Evolutionary conservation across 306 rosid species (phyloP).

Genomic region (Pyrus bretschneideri): DNA sequence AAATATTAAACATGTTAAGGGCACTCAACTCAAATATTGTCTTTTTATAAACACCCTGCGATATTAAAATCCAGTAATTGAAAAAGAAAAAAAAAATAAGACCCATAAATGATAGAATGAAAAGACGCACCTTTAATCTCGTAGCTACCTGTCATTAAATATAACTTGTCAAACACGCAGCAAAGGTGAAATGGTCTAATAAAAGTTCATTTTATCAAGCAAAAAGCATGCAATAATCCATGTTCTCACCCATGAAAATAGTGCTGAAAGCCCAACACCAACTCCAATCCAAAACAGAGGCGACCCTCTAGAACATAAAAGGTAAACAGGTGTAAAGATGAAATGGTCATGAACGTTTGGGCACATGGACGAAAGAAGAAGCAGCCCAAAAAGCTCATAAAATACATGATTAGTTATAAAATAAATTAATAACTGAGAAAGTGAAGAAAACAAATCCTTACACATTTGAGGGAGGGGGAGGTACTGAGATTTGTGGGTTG

Average conservation of each 20-base stretch:
- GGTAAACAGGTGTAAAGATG: constrained; percentile 9
- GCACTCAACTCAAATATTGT: background rate
- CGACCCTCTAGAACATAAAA: constrained; percentile 55
- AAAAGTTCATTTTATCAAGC: background rate
- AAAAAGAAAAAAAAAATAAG: background rate
- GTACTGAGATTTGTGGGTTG: constrained; percentile 53
- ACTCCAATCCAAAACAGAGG: constrained; percentile 95
- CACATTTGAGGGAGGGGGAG: constrained; percentile 70
- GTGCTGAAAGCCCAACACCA: constrained; percentile 91
- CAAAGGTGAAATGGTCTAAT: constrained; percentile 4
- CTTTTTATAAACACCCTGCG: background rate
- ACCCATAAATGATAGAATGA: constrained; percentile 26
- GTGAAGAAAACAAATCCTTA: constrained; percentile 24
- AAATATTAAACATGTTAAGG: background rate
- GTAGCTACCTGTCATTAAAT: constrained; percentile 60
- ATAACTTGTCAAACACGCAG: constrained; percentile 31
- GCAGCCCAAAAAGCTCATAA: background rate
- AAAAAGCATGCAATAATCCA: background rate
- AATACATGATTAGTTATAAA: background rate
- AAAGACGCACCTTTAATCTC: constrained; percentile 68
- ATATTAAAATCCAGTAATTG: background rate
- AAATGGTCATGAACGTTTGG: background rate
- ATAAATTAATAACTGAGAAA: constrained; percentile 1
- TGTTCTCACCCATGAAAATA: constrained; percentile 82
- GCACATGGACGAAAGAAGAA: background rate